Conservation (phyloP, 306 rosid genomes). For the Heteromeles arbutifolia region DNA sequence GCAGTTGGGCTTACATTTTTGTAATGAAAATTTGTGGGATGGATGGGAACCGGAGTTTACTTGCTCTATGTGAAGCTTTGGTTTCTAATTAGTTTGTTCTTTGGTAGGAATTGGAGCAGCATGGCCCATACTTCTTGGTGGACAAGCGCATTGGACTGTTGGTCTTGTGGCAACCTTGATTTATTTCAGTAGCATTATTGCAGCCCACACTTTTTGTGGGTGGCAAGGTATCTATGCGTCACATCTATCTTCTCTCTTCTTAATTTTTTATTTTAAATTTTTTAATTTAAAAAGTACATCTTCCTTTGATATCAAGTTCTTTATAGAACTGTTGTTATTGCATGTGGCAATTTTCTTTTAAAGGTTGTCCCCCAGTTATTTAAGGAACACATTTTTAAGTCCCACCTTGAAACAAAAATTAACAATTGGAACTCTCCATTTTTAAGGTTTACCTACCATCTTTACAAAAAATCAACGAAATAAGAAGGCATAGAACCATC, state of each 20-base stretch:
- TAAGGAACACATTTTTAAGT: neutral
- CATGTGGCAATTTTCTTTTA: neutral
- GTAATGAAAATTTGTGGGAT: neutral
- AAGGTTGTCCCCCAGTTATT: neutral
- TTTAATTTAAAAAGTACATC: neutral
- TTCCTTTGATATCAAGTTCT: neutral
- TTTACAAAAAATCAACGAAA: no score
- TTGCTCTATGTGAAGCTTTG: neutral
- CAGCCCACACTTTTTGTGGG: slow-evolving; percentile 94
- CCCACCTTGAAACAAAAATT: neutral
- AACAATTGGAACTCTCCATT: neutral
- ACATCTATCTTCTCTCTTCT: neutral
- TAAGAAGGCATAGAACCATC: neutral
- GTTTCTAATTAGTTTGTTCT: neutral
- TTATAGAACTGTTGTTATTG: neutral
- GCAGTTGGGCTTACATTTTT: slow-evolving; percentile 1
- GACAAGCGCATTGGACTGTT: slow-evolving; percentile 86
- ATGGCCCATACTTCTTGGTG: slow-evolving; percentile 53
- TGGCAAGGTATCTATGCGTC: slow-evolving; percentile 65
- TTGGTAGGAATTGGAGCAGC: slow-evolving; percentile 39
- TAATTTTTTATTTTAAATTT: neutral
- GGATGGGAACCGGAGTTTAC: neutral
- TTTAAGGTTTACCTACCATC: neutral
- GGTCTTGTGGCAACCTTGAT: slow-evolving; percentile 94
- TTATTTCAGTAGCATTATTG: slow-evolving; percentile 75